These are phyloP conservation scores for Cryptococcus sp. DNA, from an alignment of 1,284 basidiomycete genomes.

Conservation along the genomic window DNA sequence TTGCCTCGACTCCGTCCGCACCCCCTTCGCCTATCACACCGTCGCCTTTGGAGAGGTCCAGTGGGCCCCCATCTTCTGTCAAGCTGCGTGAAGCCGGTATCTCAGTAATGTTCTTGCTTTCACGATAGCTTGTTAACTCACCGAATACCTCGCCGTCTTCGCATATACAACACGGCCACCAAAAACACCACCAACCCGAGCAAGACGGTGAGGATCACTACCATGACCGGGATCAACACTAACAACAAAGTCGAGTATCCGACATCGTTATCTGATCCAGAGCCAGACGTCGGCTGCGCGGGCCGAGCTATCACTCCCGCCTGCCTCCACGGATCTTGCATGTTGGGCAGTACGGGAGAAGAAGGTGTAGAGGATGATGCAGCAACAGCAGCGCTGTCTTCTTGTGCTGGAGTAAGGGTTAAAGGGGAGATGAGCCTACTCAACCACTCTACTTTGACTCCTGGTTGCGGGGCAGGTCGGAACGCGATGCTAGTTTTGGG, in stretches of 20 bases:
- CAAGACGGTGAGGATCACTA: slow-evolving; percentile 88
- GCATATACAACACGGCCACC: slow-evolving; percentile 78
- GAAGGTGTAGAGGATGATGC: not conserved
- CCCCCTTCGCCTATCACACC: slow-evolving; percentile 87
- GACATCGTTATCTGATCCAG: slow-evolving; percentile 14
- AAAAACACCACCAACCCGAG: slow-evolving; percentile 89
- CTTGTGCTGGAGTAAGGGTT: slow-evolving; percentile 3
- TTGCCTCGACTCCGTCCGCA: slow-evolving; percentile 82
- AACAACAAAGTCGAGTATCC: slow-evolving; percentile 38
- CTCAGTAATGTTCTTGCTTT: slow-evolving; percentile 18
- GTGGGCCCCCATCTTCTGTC: slow-evolving; percentile 83
- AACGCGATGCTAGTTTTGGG: slow-evolving; percentile 10
- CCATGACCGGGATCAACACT: slow-evolving; percentile 71
- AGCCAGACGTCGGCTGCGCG: slow-evolving; percentile 4
- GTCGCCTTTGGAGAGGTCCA: slow-evolving; percentile 89
- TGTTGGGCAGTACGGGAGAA: slow-evolving; percentile 1
- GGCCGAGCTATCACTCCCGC: slow-evolving; percentile 7
- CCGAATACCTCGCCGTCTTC: slow-evolving; percentile 72
- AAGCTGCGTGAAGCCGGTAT: slow-evolving; percentile 56
- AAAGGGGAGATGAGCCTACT: slow-evolving; percentile 33
- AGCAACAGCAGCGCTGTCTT: not conserved
- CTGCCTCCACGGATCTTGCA: slow-evolving; percentile 5
- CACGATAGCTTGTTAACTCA: slow-evolving; percentile 21
- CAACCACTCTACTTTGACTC: slow-evolving; percentile 24
- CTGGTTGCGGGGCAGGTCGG: slow-evolving; percentile 14